Evolutionary conservation across 2,329 filamentous ascomycete genomes (phyloP), one percentile per base, ranked within the genome.

Genomic region (Hypoxylon sp.): DNA sequence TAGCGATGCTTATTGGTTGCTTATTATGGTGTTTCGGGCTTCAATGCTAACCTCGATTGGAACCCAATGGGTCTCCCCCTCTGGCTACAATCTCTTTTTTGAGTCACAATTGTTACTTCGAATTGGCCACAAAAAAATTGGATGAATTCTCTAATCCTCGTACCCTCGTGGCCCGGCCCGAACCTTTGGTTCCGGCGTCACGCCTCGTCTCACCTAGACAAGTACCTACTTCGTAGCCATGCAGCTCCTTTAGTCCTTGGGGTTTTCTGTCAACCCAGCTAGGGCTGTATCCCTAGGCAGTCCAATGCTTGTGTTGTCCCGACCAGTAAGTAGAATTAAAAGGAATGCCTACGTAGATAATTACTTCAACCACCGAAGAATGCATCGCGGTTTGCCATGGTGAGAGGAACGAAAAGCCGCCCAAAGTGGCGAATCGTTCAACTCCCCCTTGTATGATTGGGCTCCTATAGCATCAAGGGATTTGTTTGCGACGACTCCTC

Each of bases 151-250:
- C 49, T 53, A 60, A 60, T 60, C 65, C 67, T 69, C 67, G 62
- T 63, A 60, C 62, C 62, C 68, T 70, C 68, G 66, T 65, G 69
- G 69, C 56, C 63, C 69, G 69, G 69, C 69, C 69, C 67, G 69
- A 48, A 68, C 69, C 62, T 66, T 63, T 70, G 67, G 69, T 53
- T 66, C 63, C 62, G 59, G 67, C 67, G 69, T 61, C 61, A 51
- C 58, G 67, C 65, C 61, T 68, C 59, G 61, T 68, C 68, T 70
- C 67, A 57, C 53, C 45, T 58, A 67, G 28, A 51, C 51, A 43
- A 32, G 45, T 52, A 5, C 23, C 23, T 23, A 51, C 36, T 57
- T 59, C 25, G 28, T 62, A 34, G 30, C 66, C 45, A 30, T 52
- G 56, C 34, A 25, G 59, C 41, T 62, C 45, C 46, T 25, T 36